Evolutionary conservation across 75 land plant genomes (phyloP).

Genomic region (Cunninghamia lanceolata): DNA sequence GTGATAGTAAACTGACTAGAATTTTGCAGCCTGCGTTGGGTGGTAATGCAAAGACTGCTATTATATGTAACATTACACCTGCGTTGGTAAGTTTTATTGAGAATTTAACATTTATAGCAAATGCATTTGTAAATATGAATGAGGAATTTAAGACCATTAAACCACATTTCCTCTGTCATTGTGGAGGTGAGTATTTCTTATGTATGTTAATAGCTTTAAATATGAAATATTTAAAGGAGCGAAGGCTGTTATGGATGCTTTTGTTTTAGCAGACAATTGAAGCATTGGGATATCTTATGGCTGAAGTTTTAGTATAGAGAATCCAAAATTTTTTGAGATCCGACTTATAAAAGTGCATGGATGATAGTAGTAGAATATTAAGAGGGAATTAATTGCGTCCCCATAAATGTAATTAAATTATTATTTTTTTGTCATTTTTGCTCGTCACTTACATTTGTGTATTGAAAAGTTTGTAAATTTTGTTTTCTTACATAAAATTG

Average conservation of each 20-base stretch:
- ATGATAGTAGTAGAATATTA: background rate
- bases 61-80: slow-evolving; percentile 96
- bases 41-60: slow-evolving; percentile 97
- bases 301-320: background rate
- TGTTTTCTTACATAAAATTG: background rate
- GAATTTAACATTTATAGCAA: background rate
- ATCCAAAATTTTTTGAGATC: background rate
- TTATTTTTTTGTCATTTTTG: background rate
- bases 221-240: background rate
- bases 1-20: slow-evolving; percentile 97
- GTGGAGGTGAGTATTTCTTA: background rate
- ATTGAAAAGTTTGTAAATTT: too few relatives aligned
- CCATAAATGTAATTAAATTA: background rate
- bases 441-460: background rate
- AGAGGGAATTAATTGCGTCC: background rate
- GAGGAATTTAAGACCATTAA: background rate
- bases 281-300: background rate
- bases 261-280: background rate
- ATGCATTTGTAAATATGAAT: slow-evolving; percentile 1
- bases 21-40: slow-evolving; percentile 97
- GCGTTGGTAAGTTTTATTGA: slow-evolving; percentile 59
- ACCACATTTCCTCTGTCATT: background rate
- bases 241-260: background rate
- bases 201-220: background rate
- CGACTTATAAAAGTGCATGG: background rate